A percentile compares a stretch with the other conserved stretches of the same genome.
phyloP scores from a whole-genome alignment of 2,329 filamentous ascomycete species.

The Dothideomycetes sp. region DNA sequence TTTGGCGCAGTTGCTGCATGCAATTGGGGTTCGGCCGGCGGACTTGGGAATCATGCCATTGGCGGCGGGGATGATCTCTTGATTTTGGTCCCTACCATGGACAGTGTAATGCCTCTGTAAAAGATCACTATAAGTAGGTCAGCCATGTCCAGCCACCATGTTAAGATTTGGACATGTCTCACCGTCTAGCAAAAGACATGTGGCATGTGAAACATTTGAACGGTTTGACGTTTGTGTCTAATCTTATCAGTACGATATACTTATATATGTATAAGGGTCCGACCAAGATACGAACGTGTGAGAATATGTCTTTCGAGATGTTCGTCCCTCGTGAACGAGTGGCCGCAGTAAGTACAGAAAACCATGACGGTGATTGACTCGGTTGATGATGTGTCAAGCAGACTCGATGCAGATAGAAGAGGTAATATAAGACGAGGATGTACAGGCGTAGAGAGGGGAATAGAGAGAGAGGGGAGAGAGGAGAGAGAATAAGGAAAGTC shows the following conservation, averaged over 20 bases:
- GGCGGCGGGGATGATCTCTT: slow-evolving; percentile 38
- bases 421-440: slow-evolving; percentile 1
- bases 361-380: slow-evolving; percentile 29
- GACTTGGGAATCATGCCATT: slow-evolving; percentile 45
- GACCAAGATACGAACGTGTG: slow-evolving; percentile 39
- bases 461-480: neutral
- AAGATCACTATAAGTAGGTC: slow-evolving; percentile 33
- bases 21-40: slow-evolving; percentile 43
- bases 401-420: neutral
- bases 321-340: slow-evolving; percentile 45
- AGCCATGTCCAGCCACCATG: slow-evolving; percentile 13
- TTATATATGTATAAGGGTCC: neutral
- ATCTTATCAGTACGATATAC: neutral
- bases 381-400: slow-evolving; percentile 9
- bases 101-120: slow-evolving; percentile 44
- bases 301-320: slow-evolving; percentile 45
- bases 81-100: slow-evolving; percentile 42
- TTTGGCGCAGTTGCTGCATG: slow-evolving; percentile 45
- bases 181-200: slow-evolving; percentile 46
- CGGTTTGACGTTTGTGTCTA: slow-evolving; percentile 47
- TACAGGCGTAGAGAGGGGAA: neutral
- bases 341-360: slow-evolving; percentile 46
- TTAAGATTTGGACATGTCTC: slow-evolving; percentile 18
- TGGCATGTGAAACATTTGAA: slow-evolving; percentile 48
- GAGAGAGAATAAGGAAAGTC: neutral